Base-by-base conservation (phyloP, 805 yeast genomes). In the Pichia occidentalis region DNA sequence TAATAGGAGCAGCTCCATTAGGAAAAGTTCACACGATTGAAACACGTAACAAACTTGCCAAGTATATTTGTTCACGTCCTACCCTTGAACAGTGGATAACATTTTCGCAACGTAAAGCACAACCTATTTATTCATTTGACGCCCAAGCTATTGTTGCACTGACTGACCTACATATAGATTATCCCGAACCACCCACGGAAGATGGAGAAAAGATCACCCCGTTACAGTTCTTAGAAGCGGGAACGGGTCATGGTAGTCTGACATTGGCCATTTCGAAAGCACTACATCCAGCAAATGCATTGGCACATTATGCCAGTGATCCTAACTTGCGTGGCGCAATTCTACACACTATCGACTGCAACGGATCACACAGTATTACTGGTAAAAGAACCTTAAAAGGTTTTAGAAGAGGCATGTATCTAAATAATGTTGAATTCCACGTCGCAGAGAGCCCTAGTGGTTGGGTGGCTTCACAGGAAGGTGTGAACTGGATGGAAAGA, bases 181-280 rank as follows among this genome's bases (percentile, higher is more conserved):
- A 42, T 24, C 44, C 46, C 1, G 29, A 32, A 10, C 29, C 37
- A 14, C 43, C 43, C 12, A 18, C 12, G 3, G 32, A 40, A 7
- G 43, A 40, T 33, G 19, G 36, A 45, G 29, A 19, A 47, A 18
- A 30, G 21, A 7, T 38, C 24, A 7, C 47, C 54, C 69, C 70
- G 1, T 37, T 57, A 9, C 72, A 70, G 35, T 64, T 62, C 39
- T 50, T 71, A 14, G 77, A 71, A 45, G 75, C 75, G 1, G 77
- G 77, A 4, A 72, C 77, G 2, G 77, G 77, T 1, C 76, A 71
- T 52, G 77, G 77, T 0, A 70, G 76, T 3, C 47, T 71, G 33
- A 57, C 72, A 4, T 36, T 71, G 29, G 68, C 70, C 7, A 65
- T 71, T 12, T 59, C 67, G 18, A 61, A 56, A 19, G 56, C 54